A percentile compares a stretch with the other conserved stretches of the same genome.
Conservation (phyloP, 2,329 filamentous ascomycete genomes). For the Xylaria sp. region DNA sequence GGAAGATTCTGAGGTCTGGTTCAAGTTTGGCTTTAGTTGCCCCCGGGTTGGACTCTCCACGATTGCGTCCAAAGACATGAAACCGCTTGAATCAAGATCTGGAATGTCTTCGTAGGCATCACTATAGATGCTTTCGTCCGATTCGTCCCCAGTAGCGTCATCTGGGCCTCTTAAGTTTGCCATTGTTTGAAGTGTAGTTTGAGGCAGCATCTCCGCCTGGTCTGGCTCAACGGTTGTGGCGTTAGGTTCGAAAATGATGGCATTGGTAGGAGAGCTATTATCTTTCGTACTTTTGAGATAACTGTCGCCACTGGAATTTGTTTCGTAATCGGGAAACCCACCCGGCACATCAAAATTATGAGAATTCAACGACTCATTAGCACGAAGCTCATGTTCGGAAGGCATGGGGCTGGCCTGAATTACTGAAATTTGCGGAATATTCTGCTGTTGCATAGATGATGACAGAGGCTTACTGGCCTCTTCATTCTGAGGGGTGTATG, state of each 20-base stretch:
- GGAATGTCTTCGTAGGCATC: slow-evolving; percentile 80
- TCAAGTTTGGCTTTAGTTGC: slow-evolving; percentile 54
- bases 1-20: slow-evolving; percentile 27
- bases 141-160: slow-evolving; percentile 51
- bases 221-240: slow-evolving; percentile 35
- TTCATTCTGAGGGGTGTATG: slow-evolving; percentile 36
- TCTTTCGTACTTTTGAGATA: slow-evolving; percentile 13
- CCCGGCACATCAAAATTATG: slow-evolving; percentile 66
- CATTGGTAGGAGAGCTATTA: slow-evolving; percentile 2
- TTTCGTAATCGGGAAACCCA: slow-evolving; percentile 61
- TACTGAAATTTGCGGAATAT: slow-evolving; percentile 58
- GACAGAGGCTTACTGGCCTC: background rate
- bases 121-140: slow-evolving; percentile 71
- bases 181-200: slow-evolving; percentile 49
- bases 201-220: slow-evolving; percentile 39
- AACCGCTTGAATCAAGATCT: slow-evolving; percentile 72
- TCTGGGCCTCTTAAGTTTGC: slow-evolving; percentile 44
- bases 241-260: slow-evolving; percentile 44
- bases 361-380: slow-evolving; percentile 33
- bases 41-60: slow-evolving; percentile 67
- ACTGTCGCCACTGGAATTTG: slow-evolving; percentile 23
- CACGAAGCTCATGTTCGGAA: slow-evolving; percentile 34
- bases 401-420: slow-evolving; percentile 56
- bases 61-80: slow-evolving; percentile 78
- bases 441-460: slow-evolving; percentile 14